These are phyloP conservation scores for Globisporangium nodosum DNA, from an alignment of 352 stramenopile genomes.

Conservation along the genomic window DNA sequence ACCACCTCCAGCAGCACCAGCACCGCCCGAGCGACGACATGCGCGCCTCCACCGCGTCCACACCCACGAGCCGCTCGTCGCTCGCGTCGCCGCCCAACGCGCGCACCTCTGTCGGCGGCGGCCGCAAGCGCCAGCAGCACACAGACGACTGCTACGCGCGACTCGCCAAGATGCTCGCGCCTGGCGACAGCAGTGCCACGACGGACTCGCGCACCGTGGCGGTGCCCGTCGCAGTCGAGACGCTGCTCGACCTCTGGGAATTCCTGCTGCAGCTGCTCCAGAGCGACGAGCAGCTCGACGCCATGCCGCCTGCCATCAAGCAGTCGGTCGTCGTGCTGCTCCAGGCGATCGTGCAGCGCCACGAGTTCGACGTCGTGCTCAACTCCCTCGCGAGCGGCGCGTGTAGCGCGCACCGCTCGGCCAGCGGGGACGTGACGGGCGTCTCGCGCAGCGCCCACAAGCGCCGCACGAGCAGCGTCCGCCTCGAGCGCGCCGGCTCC, in stretches of 20 bases:
- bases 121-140: constrained; percentile 13
- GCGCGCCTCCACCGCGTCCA: constrained; percentile 6
- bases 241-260: constrained; percentile 56
- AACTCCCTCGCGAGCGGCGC: constrained; percentile 41
- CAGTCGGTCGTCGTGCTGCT: constrained; percentile 30
- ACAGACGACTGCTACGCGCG: constrained; percentile 1
- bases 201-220: constrained; percentile 20
- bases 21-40: neutral
- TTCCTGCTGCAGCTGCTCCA: constrained; percentile 41
- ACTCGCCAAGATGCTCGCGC: constrained; percentile 24
- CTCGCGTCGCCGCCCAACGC: constrained; percentile 5
- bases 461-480: constrained; percentile 13
- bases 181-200: neutral
- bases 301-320: neutral
- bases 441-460: constrained; percentile 11
- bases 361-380: constrained; percentile 55
- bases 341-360: constrained; percentile 33
- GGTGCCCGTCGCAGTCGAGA: constrained; percentile 2
- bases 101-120: constrained; percentile 11
- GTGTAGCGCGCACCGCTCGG: constrained; percentile 31
- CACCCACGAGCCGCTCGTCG: constrained; percentile 1
- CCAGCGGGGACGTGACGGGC: constrained; percentile 1
- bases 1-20: constrained; percentile 5
- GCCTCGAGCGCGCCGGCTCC: constrained; percentile 8
- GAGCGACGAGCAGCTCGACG: constrained; percentile 15